A percentile compares a stretch with the other conserved stretches of the same genome.
Conservation (phyloP, 2,329 filamentous ascomycete species). For the Botrytis tulipae region DNA sequence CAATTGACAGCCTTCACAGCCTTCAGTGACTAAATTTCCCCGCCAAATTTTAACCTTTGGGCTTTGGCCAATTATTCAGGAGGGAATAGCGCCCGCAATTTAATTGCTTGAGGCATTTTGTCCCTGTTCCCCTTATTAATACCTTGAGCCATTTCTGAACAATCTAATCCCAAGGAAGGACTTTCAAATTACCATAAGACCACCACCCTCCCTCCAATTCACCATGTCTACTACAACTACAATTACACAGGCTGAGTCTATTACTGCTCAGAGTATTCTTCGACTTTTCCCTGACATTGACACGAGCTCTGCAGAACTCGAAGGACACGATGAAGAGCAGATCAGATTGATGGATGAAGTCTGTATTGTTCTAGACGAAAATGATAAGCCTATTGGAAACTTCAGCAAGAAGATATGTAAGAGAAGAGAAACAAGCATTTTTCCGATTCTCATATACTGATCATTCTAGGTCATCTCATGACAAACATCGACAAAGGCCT, state of each 20-base stretch:
- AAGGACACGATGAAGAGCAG: constrained; percentile 95
- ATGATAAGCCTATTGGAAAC: constrained; percentile 90
- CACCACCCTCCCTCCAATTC: background rate
- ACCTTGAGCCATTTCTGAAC: background rate
- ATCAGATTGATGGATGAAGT: constrained; percentile 98
- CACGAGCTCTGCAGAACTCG: constrained; percentile 68
- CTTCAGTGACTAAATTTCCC: background rate
- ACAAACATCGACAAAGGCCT: constrained; percentile 96
- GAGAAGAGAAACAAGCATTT: constrained; percentile 46
- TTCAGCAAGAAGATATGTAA: constrained; percentile 97
- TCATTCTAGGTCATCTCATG: constrained; percentile 82
- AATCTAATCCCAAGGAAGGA: background rate
- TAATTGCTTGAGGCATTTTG: constrained; percentile 13
- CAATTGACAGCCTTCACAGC: background rate
- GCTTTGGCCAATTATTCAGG: background rate
- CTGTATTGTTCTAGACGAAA: constrained; percentile 92
- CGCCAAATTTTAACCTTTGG: background rate
- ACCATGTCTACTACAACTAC: constrained; percentile 43
- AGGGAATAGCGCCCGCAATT: background rate
- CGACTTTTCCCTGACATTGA: constrained; percentile 84
- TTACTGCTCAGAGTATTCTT: constrained; percentile 83
- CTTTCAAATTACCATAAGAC: background rate
- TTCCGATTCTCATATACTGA: constrained; percentile 26
- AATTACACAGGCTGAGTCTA: constrained; percentile 53
- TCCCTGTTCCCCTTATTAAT: background rate